These are phyloP conservation scores for Lunasporangiospora selenospora DNA, from an alignment of 192 early-diverging fungal species.

Conservation along the genomic window DNA sequence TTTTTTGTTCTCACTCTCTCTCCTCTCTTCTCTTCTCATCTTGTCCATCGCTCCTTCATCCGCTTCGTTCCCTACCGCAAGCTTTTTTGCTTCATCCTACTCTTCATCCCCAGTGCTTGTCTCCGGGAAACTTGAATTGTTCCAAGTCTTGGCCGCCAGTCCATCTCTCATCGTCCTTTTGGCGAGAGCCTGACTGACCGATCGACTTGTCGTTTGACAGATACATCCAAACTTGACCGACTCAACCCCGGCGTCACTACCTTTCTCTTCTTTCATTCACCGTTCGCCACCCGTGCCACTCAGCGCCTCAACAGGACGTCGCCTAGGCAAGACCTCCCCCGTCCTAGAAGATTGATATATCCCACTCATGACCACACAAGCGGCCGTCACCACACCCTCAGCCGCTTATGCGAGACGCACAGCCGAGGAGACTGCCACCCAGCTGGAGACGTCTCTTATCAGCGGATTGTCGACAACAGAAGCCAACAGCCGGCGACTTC, in stretches of 20 bases:
- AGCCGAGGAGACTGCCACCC: constrained; percentile 49
- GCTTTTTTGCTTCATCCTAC: not conserved
- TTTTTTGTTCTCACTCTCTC: too few species aligned
- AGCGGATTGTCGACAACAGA: constrained; percentile 54
- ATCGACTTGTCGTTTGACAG: too few species aligned
- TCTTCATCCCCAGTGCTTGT: not conserved
- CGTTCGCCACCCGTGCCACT: not conserved
- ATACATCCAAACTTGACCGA: too few species aligned
- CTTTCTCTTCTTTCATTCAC: not conserved
- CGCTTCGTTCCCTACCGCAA: not conserved
- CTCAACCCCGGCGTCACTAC: not conserved
- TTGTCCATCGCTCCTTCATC: not conserved
- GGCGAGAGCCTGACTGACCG: too few species aligned
- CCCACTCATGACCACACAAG: constrained; percentile 36
- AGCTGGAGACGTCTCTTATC: constrained; percentile 50
- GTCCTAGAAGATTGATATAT: too few species aligned
- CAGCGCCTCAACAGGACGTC: not conserved
- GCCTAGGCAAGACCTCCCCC: not conserved
- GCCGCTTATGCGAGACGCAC: constrained; percentile 58
- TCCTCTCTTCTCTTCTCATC: too few species aligned
- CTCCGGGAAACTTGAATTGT: too few species aligned
- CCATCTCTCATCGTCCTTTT: not conserved
- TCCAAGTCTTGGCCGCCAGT: too few species aligned
- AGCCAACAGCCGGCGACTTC: constrained; percentile 44
- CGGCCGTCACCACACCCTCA: constrained; percentile 52